Evolutionary conservation across 805 yeast species (phyloP), one percentile per base, ranked within the genome.

Genomic region (Pichia scutulata): DNA sequence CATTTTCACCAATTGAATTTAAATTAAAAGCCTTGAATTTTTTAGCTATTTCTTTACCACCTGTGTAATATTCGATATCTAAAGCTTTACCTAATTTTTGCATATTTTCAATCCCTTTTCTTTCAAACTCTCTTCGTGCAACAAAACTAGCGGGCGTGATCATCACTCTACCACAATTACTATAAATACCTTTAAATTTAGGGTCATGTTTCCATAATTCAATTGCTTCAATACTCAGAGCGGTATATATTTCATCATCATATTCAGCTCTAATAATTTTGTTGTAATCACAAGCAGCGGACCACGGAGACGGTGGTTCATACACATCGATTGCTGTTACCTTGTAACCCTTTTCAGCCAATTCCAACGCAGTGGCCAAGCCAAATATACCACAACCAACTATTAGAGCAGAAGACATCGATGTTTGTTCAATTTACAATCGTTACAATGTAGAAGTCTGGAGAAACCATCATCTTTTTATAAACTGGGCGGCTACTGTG

Each of bases 241-340:
- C 61, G 5, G 78, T 61, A 50, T 76, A 75, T n/a, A 65, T 57
- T 28, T 62, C 41, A 48, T 75, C 77, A 6, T 69, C 59, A 53
- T 77, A 76, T 54, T 76, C 81, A 0, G 74, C 65, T 45, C 80
- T 62, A 16, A 77, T 68, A 44, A 77, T 75, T 56, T 77, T 75
- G 56, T 76, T 76, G 47, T 66, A 65, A 53, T 77, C 82, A 49
- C 67, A 69, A 10, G 78, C 72, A 26, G 80, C 79, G 2, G 78
- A 70, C 60, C 66, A 62, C 2, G 71, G 70, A 2, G 77, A 72
- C 5, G 79, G 79, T 1, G 71, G 68, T 9, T 67, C 61, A 51
- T 66, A 64, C 10, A 66, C 63, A 57, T 74, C 77, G n/a, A 73
- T 56, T 2, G 71, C 73, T 0, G 63, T 58, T 14, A 71, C 71